Base-by-base conservation (phyloP, 805 yeast genomes). In the Clavispora vitiphila region DNA sequence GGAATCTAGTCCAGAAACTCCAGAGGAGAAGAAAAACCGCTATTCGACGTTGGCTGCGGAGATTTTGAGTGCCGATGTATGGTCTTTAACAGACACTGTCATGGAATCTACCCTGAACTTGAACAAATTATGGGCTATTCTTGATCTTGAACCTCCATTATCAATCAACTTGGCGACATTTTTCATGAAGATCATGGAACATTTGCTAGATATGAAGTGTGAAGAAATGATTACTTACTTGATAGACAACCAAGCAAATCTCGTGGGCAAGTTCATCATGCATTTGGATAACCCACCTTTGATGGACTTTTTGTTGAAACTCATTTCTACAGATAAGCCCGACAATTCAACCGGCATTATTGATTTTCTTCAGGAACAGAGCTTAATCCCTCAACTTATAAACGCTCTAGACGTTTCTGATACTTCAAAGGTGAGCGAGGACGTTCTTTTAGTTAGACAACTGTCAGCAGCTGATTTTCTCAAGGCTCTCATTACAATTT, bases 31-130 rank as follows among this genome's bases (percentile, higher is more conserved):
- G 12, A 54, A 61, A 12, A 57, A 60, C 5, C 57, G 73, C 10
- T 60, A 59, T 43, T 72, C 73, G 23, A 59, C 72, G 7, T 53
- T 69, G 30, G 89, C 96, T 5, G 87, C 96, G 2, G 98, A 93
- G 59, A 83, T 93, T 34, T 69, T 93, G 37, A 79, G 91, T 31
- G 87, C 93, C 4, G 98, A 91, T 57, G 90, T 89, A 8, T 91
- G 97, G 96, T 84, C 95, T 2, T 71, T 93, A 29, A 85, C 96
- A 1, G 96, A 90, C 51, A 81, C 95, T 1, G 82, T 93, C 41
- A 81, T 91, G 82, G 90, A 86, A 51, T 78, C 81, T 45, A 69
- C 77, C 4, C 74, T 71, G 16, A 70, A 86, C 29, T 64, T 93
- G 54, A 77, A 77, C 40, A 78, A 75, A 54, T 64, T 93, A 36